Conservation (phyloP, 2,329 filamentous ascomycete species). For the Fusarium sp. region DNA sequence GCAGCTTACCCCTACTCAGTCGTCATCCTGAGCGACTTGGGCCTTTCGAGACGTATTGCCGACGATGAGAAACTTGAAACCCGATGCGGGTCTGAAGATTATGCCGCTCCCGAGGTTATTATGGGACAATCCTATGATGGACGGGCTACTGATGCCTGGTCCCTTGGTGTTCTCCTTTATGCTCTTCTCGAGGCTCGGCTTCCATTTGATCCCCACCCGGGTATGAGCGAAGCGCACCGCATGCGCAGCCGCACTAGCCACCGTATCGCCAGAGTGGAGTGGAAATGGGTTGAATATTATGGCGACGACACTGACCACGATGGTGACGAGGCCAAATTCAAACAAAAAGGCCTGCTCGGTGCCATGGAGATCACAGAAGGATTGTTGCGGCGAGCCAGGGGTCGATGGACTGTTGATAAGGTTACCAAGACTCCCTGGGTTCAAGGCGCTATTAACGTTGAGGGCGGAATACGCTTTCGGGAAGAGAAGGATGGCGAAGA, state of each 20-base stretch:
- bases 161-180: slow-evolving; percentile 91
- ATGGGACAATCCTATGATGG: slow-evolving; percentile 97
- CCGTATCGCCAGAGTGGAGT: slow-evolving; percentile 94
- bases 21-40: slow-evolving; percentile 90
- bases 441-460: slow-evolving; percentile 76
- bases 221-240: slow-evolving; percentile 79
- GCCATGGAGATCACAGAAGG: slow-evolving; percentile 87
- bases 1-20: slow-evolving; percentile 83
- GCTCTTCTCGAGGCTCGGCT: slow-evolving; percentile 92
- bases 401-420: slow-evolving; percentile 80
- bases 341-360: slow-evolving; percentile 75
- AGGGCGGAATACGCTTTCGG: slow-evolving; percentile 70
- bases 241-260: slow-evolving; percentile 88
- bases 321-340: slow-evolving; percentile 69
- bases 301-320: slow-evolving; percentile 91
- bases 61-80: slow-evolving; percentile 92
- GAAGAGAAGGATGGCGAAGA: slow-evolving; percentile 71
- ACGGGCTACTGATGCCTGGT: slow-evolving; percentile 93
- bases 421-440: slow-evolving; percentile 84
- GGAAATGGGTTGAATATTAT: slow-evolving; percentile 91
- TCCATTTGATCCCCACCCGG: slow-evolving; percentile 91
- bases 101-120: slow-evolving; percentile 95
- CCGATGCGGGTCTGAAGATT: slow-evolving; percentile 95
- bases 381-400: slow-evolving; percentile 84
- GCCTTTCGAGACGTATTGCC: slow-evolving; percentile 86